Conservation (phyloP, 1,284 basidiomycete species). For the Gymnopus androsaceus region DNA sequence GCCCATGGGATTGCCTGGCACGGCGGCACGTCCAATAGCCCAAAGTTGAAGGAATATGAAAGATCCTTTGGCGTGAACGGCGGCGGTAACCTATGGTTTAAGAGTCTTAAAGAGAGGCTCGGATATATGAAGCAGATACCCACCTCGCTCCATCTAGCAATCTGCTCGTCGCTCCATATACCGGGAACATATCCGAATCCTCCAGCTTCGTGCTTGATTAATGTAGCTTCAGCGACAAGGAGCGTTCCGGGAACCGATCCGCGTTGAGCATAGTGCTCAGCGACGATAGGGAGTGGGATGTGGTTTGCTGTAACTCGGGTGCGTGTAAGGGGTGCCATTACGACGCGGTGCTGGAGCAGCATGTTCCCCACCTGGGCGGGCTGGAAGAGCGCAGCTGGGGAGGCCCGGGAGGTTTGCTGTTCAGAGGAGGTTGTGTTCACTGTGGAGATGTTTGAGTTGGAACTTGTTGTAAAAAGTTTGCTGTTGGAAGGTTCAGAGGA, state of each 20-base stretch:
- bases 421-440: too few relatives aligned
- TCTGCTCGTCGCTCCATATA: too few relatives aligned
- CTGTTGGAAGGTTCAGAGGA: too few relatives aligned
- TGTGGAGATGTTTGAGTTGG: too few relatives aligned
- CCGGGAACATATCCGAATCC: slow-evolving; percentile 39
- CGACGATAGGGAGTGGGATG: slow-evolving; percentile 3
- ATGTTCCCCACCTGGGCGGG: background rate
- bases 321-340: background rate
- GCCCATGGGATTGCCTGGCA: background rate
- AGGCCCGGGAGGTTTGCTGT: too few relatives aligned
- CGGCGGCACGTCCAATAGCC: slow-evolving; percentile 1
- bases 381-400: too few relatives aligned
- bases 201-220: slow-evolving; percentile 33
- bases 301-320: background rate
- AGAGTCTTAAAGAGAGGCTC: too few relatives aligned
- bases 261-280: too few relatives aligned
- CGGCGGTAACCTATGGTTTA: background rate
- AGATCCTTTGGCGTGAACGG: slow-evolving; percentile 6
- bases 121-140: too few relatives aligned
- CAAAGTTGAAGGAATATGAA: slow-evolving; percentile 8
- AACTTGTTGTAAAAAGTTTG: too few relatives aligned
- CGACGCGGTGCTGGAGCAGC: too few relatives aligned
- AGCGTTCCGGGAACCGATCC: slow-evolving; percentile 38
- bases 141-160: too few relatives aligned
- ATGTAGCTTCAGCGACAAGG: slow-evolving; percentile 43